Evolutionary conservation across 257 asterid genomes (phyloP).

Genomic region (Primulina huaijiensis): DNA sequence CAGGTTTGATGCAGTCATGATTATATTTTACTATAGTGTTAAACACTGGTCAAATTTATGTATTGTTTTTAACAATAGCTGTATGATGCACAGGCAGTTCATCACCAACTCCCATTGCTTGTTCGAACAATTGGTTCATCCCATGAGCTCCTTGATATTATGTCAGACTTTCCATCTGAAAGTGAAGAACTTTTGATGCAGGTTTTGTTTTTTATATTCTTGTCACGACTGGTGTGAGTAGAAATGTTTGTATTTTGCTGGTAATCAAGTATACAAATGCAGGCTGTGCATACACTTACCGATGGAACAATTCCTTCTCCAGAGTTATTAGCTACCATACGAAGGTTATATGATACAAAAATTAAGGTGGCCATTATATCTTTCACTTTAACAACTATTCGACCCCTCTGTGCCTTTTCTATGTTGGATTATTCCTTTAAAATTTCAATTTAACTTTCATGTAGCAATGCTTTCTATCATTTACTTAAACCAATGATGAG

Average conservation of each 20-base stretch:
- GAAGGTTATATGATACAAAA: slow-evolving; percentile 71
- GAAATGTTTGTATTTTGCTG: slow-evolving; percentile 28
- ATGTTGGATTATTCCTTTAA: slow-evolving; percentile 3
- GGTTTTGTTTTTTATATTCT: slow-evolving; percentile 38
- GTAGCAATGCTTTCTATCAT: slow-evolving; percentile 10
- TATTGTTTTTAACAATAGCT: slow-evolving; percentile 30
- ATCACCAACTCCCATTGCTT: slow-evolving; percentile 80
- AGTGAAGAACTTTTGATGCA: slow-evolving; percentile 76
- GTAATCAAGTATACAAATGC: slow-evolving; percentile 31
- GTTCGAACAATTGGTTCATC: slow-evolving; percentile 94
- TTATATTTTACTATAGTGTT: not conserved
- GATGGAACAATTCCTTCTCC: slow-evolving; percentile 85
- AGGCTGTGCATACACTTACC: slow-evolving; percentile 90
- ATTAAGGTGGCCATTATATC: slow-evolving; percentile 50
- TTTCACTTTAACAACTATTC: slow-evolving; percentile 11
- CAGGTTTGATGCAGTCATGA: slow-evolving; percentile 52
- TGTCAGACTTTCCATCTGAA: slow-evolving; percentile 80
- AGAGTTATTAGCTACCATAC: slow-evolving; percentile 57
- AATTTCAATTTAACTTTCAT: slow-evolving; percentile 10
- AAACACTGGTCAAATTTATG: slow-evolving; percentile 2
- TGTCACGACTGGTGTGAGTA: slow-evolving; percentile 21
- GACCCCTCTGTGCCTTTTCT: not conserved
- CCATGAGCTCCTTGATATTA: slow-evolving; percentile 64
- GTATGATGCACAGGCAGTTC: slow-evolving; percentile 65
- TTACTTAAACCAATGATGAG: slow-evolving; percentile 2